Evolutionary conservation across 345 rosid genomes (phyloP).

Genomic region (Hypericum androsaemum): DNA sequence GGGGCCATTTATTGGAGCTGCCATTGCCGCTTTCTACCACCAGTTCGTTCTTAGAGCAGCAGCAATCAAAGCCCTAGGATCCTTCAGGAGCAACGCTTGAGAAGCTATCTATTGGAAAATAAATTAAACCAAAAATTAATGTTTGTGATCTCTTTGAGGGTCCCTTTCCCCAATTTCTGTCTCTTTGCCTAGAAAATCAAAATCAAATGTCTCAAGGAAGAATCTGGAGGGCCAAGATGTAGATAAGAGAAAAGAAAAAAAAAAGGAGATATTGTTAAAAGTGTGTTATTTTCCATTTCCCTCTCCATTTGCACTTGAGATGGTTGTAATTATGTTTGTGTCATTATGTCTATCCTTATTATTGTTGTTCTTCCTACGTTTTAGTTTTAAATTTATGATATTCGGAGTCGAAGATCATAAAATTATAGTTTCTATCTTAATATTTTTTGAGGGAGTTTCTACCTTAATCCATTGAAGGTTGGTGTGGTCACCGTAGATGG

Average conservation of each 20-base stretch:
- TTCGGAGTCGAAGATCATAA: no score
- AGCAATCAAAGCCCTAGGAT: slow-evolving; percentile 68
- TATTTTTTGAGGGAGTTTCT: no score
- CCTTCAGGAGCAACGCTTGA: slow-evolving; percentile 79
- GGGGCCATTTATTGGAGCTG: slow-evolving; percentile 86
- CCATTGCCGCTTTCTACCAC: slow-evolving; percentile 68
- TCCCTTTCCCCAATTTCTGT: slow-evolving; percentile 13
- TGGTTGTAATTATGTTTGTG: no score
- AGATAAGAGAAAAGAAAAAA: slow-evolving; percentile 11
- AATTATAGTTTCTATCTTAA: no score
- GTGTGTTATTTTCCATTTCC: no score
- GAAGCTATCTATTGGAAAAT: not conserved
- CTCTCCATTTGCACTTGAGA: no score
- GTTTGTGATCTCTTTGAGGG: slow-evolving; percentile 6
- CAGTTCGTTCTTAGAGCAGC: slow-evolving; percentile 68
- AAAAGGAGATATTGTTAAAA: no score
- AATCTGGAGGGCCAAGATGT: slow-evolving; percentile 25
- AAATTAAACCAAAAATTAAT: not conserved
- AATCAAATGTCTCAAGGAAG: not conserved
- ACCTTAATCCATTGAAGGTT: no score
- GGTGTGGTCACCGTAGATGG: no score
- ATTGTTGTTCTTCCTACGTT: no score
- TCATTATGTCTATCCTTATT: no score
- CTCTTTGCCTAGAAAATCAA: not conserved
- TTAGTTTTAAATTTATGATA: no score